These are phyloP conservation scores for Monascus ruber DNA, from an alignment of 2,329 filamentous ascomycete species.

Conservation along the genomic window DNA sequence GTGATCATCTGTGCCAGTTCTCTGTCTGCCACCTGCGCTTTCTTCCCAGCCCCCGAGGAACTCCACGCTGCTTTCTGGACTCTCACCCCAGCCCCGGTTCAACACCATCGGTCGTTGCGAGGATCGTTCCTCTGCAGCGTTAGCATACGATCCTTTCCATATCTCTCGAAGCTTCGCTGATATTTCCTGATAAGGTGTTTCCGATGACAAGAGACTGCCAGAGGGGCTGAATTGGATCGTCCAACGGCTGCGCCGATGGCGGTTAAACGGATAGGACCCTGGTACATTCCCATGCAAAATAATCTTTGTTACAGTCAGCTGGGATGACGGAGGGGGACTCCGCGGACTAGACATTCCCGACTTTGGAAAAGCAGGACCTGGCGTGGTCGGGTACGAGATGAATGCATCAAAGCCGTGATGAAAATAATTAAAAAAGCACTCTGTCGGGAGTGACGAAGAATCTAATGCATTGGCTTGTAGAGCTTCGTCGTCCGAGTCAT, in stretches of 20 bases:
- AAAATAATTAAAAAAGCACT: constrained; percentile 95
- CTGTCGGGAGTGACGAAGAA: constrained; percentile 32
- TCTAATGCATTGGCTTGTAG: constrained; percentile 51
- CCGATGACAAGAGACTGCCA: constrained; percentile 51
- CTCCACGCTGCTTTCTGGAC: constrained; percentile 80
- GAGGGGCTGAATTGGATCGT: constrained; percentile 46
- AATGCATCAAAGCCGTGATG: constrained; percentile 88
- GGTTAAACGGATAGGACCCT: constrained; percentile 92
- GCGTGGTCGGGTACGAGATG: constrained; percentile 61
- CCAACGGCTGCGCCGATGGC: constrained; percentile 84
- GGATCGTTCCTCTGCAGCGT: constrained; percentile 40
- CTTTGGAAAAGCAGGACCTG: constrained; percentile 53
- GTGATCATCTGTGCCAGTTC: constrained; percentile 31
- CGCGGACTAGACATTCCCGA: constrained; percentile 22
- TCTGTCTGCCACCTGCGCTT: constrained; percentile 37
- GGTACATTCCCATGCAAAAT: constrained; percentile 90
- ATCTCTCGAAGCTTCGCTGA: constrained; percentile 56
- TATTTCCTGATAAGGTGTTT: constrained; percentile 65
- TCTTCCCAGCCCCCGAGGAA: constrained; percentile 80
- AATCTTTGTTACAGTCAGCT: constrained; percentile 79
- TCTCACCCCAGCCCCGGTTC: constrained; percentile 84
- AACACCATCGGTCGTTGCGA: constrained; percentile 63
- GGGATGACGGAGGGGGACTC: constrained; percentile 36
- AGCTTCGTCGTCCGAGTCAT: constrained; percentile 53
- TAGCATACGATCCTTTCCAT: constrained; percentile 58